Base-by-base conservation (phyloP, 2,329 filamentous ascomycete genomes). In the Fusarium setosum region DNA sequence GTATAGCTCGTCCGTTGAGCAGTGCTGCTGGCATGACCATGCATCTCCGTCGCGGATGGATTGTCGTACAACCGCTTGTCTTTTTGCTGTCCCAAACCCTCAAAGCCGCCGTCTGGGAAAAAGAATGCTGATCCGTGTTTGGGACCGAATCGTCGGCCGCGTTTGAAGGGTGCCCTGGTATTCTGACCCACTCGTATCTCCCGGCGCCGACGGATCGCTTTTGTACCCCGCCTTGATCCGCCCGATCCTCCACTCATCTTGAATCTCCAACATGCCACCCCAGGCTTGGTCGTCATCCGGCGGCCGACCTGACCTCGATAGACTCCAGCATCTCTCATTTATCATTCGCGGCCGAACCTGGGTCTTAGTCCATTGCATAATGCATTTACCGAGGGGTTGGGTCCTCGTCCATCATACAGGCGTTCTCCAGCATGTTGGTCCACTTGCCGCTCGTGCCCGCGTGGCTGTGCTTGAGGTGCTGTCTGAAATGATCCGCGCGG, bases 401-500 rank as follows among this genome's bases (percentile, higher is more conserved):
- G 38, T 97, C 94, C 75, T 97, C 85, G 54, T 91, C 94, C 77
- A 94, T 89, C 93, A 98, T 97, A 80, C 96, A 99, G 6, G 94
- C 93, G 75, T 93, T 96, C 77, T 99, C 96, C 31, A 99, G 84
- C 86, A 97, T 94, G 78, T 98, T 98, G 12, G 96, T 99, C 96
- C 96, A 99, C 79, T 98, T 98, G 29, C 96, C 96, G 78, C 94
- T 97, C 1, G 93, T 95, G 32, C 96, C 96, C 34, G 92, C 93
- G 79, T 98, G 96, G 76, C 94, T 97, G 77, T 99, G 96, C 83
- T 98, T 99, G 59, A 99, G 83, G 79, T 99, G 96, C 79, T 99
- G 96, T 60, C 96, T 90, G 84, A 99, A 99, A 77, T 99, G 96
- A 77, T 99, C 96, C 31, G 96, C 96, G 34, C 96, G 88, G 82